Evolutionary conservation across 2,329 filamentous ascomycete genomes (phyloP).

Genomic region (Ceratocystis cubensis): DNA sequence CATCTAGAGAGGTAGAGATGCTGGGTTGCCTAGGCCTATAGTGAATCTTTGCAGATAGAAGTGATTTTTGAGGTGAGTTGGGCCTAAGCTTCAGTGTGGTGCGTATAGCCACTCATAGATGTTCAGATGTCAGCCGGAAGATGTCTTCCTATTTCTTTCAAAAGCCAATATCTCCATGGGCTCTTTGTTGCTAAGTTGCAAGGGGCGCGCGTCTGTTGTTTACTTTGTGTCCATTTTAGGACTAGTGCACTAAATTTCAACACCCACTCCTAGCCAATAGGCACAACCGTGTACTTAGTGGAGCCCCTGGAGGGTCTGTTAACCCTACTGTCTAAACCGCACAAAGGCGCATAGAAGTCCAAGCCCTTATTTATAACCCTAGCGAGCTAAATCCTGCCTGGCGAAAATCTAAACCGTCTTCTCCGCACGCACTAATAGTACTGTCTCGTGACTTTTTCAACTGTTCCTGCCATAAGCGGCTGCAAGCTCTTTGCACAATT

Average conservation of each 20-base stretch:
- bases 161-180: too few relatives aligned
- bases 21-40: too few relatives aligned
- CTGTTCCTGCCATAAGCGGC: background rate
- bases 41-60: too few relatives aligned
- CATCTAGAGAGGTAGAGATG: too few relatives aligned
- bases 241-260: slow-evolving; percentile 25
- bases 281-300: background rate
- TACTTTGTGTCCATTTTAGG: slow-evolving; percentile 31
- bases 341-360: too few relatives aligned
- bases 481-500: slow-evolving; percentile 2
- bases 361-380: too few relatives aligned
- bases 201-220: slow-evolving; percentile 28
- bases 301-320: background rate
- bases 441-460: background rate
- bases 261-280: slow-evolving; percentile 11
- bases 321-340: background rate
- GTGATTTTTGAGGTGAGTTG: too few relatives aligned
- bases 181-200: slow-evolving; percentile 5
- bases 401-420: background rate
- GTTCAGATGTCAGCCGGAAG: too few relatives aligned
- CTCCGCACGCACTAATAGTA: slow-evolving; percentile 2
- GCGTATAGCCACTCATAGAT: too few relatives aligned
- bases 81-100: too few relatives aligned
- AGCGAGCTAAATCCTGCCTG: background rate
- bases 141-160: too few relatives aligned